Conservation (phyloP, 192 early-diverging fungal genomes). For the Gonapodya prolifera region DNA sequence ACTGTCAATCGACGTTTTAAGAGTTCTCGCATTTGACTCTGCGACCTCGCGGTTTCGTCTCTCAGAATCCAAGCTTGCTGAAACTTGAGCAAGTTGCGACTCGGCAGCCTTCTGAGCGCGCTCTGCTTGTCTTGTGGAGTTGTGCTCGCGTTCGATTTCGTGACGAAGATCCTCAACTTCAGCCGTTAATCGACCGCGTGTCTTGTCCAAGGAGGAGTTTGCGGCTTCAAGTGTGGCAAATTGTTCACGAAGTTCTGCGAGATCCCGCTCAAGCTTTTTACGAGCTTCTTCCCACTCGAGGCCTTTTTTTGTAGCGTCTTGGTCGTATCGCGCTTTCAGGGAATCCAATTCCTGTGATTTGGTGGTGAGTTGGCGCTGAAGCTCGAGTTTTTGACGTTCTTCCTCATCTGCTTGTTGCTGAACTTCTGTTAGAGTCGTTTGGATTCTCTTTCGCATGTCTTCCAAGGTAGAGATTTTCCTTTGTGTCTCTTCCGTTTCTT, state of each 20-base stretch:
- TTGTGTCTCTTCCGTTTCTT: background rate
- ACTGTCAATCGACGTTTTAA: slow-evolving; percentile 40
- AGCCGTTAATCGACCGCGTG: slow-evolving; percentile 43
- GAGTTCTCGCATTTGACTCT: slow-evolving; percentile 43
- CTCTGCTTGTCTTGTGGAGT: slow-evolving; percentile 49
- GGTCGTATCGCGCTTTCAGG: background rate
- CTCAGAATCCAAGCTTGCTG: slow-evolving; percentile 42
- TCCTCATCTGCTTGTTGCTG: background rate
- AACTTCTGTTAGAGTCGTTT: background rate
- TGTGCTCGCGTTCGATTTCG: slow-evolving; percentile 65
- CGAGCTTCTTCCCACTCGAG: background rate
- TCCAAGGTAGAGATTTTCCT: background rate
- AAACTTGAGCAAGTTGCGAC: slow-evolving; percentile 33
- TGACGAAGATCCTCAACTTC: slow-evolving; percentile 66
- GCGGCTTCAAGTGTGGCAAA: background rate
- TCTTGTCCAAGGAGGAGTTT: slow-evolving; percentile 50
- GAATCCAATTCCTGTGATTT: background rate
- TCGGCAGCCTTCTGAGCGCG: slow-evolving; percentile 44
- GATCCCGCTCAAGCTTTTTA: background rate
- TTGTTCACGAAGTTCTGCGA: background rate
- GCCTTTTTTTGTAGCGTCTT: background rate
- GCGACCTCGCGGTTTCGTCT: slow-evolving; percentile 40
- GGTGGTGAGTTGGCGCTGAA: background rate
- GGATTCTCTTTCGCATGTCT: background rate
- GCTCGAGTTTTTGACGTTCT: background rate